Conservation (phyloP, 2,329 filamentous ascomycete genomes). For the Colletotrichum tofieldiae region DNA sequence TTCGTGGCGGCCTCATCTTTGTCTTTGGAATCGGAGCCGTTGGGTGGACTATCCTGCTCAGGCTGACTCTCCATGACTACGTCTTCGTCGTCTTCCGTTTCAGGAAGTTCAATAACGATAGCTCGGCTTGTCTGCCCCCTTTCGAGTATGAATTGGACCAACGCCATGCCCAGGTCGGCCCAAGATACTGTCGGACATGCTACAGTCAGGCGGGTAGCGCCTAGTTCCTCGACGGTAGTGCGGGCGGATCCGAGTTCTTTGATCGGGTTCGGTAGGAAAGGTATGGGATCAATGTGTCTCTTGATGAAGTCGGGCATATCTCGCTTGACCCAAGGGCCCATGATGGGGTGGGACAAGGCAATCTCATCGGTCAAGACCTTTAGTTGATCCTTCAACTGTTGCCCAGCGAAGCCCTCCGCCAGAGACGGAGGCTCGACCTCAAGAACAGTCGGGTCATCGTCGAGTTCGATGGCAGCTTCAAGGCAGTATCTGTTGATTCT, state of each 20-base stretch:
- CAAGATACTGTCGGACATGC: slow-evolving; percentile 55
- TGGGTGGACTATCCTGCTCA: slow-evolving; percentile 28
- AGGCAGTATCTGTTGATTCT: slow-evolving; percentile 74
- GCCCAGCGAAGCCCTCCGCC: slow-evolving; percentile 75
- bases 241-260: slow-evolving; percentile 51
- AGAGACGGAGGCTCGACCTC: slow-evolving; percentile 76
- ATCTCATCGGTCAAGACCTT: slow-evolving; percentile 69
- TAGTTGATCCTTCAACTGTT: slow-evolving; percentile 72
- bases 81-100: slow-evolving; percentile 53
- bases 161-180: slow-evolving; percentile 59
- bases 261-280: slow-evolving; percentile 72
- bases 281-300: slow-evolving; percentile 73
- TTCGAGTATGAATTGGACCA: slow-evolving; percentile 55
- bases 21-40: slow-evolving; percentile 46
- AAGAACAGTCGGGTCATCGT: slow-evolving; percentile 75
- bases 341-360: slow-evolving; percentile 72
- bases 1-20: slow-evolving; percentile 59
- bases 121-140: slow-evolving; percentile 54
- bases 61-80: slow-evolving; percentile 48
- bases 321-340: slow-evolving; percentile 70
- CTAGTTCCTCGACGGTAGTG: slow-evolving; percentile 34
- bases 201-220: slow-evolving; percentile 48
- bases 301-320: slow-evolving; percentile 66
- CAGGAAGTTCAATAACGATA: slow-evolving; percentile 56
- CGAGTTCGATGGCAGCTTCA: slow-evolving; percentile 77